These are phyloP conservation scores for Pyrenochaeta sp. DNA, from an alignment of 2,329 filamentous ascomycete genomes.

Conservation along the genomic window DNA sequence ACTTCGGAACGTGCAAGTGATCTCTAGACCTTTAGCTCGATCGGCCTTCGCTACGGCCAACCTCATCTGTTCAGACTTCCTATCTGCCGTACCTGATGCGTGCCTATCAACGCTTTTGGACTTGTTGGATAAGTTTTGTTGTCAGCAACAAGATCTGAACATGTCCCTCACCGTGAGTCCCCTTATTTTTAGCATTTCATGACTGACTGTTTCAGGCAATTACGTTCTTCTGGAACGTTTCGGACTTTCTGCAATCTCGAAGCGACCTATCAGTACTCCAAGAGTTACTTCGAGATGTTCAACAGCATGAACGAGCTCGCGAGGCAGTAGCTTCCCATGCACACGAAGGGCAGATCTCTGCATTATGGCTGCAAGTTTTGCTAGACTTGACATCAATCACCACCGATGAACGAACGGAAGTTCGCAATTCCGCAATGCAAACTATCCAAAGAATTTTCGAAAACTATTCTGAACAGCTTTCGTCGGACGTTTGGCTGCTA, in stretches of 20 bases:
- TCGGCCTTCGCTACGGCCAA: constrained; percentile 89
- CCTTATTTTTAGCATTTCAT: neutral
- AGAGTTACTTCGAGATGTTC: constrained; percentile 17
- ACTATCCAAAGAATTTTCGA: constrained; percentile 91
- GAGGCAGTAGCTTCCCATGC: constrained; percentile 67
- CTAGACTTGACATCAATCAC: constrained; percentile 75
- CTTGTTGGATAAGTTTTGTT: constrained; percentile 87
- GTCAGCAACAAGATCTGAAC: constrained; percentile 90
- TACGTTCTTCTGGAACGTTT: constrained; percentile 95
- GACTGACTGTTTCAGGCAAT: constrained; percentile 67
- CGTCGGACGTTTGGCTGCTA: constrained; percentile 79
- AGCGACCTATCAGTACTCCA: constrained; percentile 51
- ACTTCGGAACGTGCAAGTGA: constrained; percentile 36
- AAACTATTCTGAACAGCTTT: constrained; percentile 83
- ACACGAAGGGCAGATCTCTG: constrained; percentile 69
- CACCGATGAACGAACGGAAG: constrained; percentile 73
- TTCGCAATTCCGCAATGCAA: constrained; percentile 88
- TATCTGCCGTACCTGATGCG: constrained; percentile 73
- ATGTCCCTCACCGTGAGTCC: constrained; percentile 82
- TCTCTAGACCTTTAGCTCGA: constrained; percentile 78
- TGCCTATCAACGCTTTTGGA: constrained; percentile 82
- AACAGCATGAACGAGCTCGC: constrained; percentile 61
- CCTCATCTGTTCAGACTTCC: constrained; percentile 92
- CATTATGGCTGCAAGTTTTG: constrained; percentile 80
- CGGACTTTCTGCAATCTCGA: constrained; percentile 75